phyloP scores from a whole-genome alignment of 768 basidiomycete genomes.

The Pleurotus sapidus region DNA sequence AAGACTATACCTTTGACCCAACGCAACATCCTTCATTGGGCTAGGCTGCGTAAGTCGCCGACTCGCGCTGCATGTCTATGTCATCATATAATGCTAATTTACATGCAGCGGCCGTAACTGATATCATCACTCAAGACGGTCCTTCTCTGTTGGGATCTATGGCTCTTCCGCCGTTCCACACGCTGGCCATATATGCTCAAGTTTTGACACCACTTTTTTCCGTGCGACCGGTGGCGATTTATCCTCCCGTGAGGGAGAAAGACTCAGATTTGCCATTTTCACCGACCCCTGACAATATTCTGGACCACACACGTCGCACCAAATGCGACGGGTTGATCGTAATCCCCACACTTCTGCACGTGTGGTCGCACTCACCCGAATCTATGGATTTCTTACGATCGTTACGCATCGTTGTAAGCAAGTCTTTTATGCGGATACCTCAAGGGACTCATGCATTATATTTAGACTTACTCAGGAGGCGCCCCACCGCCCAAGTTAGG shows the following conservation, averaged over 20 bases:
- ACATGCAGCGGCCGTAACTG: slow-evolving; percentile 10
- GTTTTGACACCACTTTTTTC: slow-evolving; percentile 25
- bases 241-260: slow-evolving; percentile 26
- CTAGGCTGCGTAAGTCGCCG: slow-evolving; percentile 29
- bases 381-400: slow-evolving; percentile 22
- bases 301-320: slow-evolving; percentile 27
- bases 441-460: not conserved
- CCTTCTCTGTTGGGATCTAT: slow-evolving; percentile 21
- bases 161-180: slow-evolving; percentile 38
- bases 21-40: slow-evolving; percentile 4
- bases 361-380: slow-evolving; percentile 28
- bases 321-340: slow-evolving; percentile 27
- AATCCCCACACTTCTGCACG: slow-evolving; percentile 36
- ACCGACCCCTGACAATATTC: slow-evolving; percentile 36
- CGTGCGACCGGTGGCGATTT: slow-evolving; percentile 23
- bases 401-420: slow-evolving; percentile 20
- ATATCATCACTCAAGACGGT: slow-evolving; percentile 13
- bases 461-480: slow-evolving; percentile 32
- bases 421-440: not conserved
- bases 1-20: slow-evolving; percentile 5
- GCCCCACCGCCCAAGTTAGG: slow-evolving; percentile 33
- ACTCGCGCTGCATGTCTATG: too few relatives aligned
- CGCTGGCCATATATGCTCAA: slow-evolving; percentile 26
- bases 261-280: slow-evolving; percentile 25
- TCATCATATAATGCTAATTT: too few relatives aligned